Evolutionary conservation across 2,329 filamentous ascomycete species (phyloP), one percentile per base, ranked within the genome.

Genomic region (Clonostachys sp.): DNA sequence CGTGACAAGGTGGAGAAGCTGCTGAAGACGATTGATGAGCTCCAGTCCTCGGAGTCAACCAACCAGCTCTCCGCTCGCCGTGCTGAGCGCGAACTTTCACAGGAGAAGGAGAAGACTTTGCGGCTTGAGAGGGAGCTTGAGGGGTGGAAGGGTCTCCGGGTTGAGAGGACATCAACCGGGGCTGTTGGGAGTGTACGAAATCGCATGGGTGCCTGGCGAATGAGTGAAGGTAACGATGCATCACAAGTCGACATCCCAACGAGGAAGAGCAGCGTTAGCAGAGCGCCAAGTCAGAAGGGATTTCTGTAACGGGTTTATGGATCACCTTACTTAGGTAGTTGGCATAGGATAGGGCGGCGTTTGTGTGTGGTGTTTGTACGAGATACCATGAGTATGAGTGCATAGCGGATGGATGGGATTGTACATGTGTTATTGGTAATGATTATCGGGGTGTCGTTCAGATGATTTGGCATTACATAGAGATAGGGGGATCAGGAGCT

Each of bases 1-100:
- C 88, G 92, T 51, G 92, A 97, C 69, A 95, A 94, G 74, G 82
- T 91, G 51, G 89, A 94, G 54, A 90, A 91, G 62, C 83, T 97
- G 6, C 84, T 99, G 45, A 79, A 84, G 61, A 90, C 89, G 2
- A 96, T 99, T 57, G 92, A 97, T 62, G 92, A 97, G 63, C 81
- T 99, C 34, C 92, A 99, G 65, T 84, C 88, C 13, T 87, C 84
- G 13, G 92, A 97, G 66, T 91, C 88, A 18, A 76, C 83, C 12
- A 86, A 84, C 42, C 90, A 96, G 64, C 78, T 97, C 40, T 78
- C 84, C 24, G 86, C 89, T 24, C 87, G 92, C 48, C 84, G 92
- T 41, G 90, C 90, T 14, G 92, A 99, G 66, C 83, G 92, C 41
- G 92, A 97, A 60, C 77, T 96, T 14, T 81, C 90, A 7, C 90